A percentile compares a stretch with the other conserved stretches of the same genome.
phyloP scores from a whole-genome alignment of 2,329 filamentous ascomycete genomes.

The Leptosphaerulina australis region DNA sequence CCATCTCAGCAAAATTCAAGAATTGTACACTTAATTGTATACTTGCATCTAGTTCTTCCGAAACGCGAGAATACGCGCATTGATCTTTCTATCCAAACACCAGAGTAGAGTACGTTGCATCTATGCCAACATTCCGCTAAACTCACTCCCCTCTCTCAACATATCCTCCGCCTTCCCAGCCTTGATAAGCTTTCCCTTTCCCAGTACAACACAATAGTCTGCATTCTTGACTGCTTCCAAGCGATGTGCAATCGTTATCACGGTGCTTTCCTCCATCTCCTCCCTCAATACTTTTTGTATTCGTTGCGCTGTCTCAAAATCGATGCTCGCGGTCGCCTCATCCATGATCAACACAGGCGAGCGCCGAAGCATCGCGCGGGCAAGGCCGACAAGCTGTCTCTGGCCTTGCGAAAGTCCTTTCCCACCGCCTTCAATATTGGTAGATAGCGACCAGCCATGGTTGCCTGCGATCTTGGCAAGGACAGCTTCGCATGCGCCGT shows the following conservation, averaged over 20 bases:
- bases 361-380: conserved; percentile 66
- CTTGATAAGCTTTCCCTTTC: conserved; percentile 56
- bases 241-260: conserved; percentile 70
- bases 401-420: conserved; percentile 69
- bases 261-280: conserved; percentile 64
- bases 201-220: conserved; percentile 61
- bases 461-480: conserved; percentile 60
- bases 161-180: conserved; percentile 44
- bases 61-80: too few species aligned
- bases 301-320: conserved; percentile 64
- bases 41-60: too few species aligned
- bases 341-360: conserved; percentile 69
- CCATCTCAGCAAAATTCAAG: too few species aligned
- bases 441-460: conserved; percentile 63
- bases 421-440: conserved; percentile 64
- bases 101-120: background rate
- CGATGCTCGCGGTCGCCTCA: conserved; percentile 69
- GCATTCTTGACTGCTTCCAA: conserved; percentile 66
- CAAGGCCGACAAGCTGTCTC: conserved; percentile 67
- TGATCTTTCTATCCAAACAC: background rate
- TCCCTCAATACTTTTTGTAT: conserved; percentile 62
- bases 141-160: conserved; percentile 43
- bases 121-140: conserved; percentile 43
- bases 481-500: conserved; percentile 60
- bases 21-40: too few species aligned